These are phyloP conservation scores for Fusarium brevicatenulatum DNA, from an alignment of 2,329 filamentous ascomycete genomes.

Conservation along the genomic window DNA sequence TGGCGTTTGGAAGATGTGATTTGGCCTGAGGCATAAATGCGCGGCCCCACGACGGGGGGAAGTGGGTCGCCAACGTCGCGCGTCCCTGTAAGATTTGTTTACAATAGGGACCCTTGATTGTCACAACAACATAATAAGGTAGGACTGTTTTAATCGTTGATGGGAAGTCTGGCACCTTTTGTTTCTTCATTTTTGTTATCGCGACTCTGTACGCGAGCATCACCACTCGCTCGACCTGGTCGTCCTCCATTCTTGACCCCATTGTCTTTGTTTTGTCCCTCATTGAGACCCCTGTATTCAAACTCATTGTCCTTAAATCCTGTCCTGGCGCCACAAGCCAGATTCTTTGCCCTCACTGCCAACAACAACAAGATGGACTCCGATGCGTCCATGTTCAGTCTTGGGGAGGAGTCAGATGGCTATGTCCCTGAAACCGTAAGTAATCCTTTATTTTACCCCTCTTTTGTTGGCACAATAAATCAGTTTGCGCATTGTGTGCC, in stretches of 20 bases:
- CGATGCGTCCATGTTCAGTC: conserved; percentile 63
- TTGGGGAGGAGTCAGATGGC: conserved; percentile 55
- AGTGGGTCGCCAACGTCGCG: conserved; percentile 34
- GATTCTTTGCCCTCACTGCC: conserved; percentile 22
- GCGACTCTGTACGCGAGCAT: conserved; percentile 41
- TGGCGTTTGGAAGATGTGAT: neutral
- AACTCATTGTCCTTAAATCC: conserved; percentile 29
- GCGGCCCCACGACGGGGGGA: conserved; percentile 30
- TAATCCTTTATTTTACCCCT: conserved; percentile 11
- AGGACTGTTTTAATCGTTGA: conserved; percentile 35
- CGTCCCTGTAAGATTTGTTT: conserved; percentile 47
- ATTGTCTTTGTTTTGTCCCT: conserved; percentile 35
- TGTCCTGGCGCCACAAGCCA: conserved; percentile 29
- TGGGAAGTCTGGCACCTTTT: conserved; percentile 43
- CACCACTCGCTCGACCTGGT: conserved; percentile 30
- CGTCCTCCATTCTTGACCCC: conserved; percentile 19
- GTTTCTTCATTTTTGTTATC: conserved; percentile 38
- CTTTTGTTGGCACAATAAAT: neutral
- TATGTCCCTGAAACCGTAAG: conserved; percentile 54
- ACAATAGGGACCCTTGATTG: conserved; percentile 40
- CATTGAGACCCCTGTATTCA: conserved; percentile 24
- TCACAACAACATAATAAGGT: conserved; percentile 46
- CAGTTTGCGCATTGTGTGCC: neutral
- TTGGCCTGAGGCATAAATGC: conserved; percentile 39
- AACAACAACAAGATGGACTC: conserved; percentile 60